Conservation (phyloP, 805 yeast genomes). For the Kockiozyma suomiensis region DNA sequence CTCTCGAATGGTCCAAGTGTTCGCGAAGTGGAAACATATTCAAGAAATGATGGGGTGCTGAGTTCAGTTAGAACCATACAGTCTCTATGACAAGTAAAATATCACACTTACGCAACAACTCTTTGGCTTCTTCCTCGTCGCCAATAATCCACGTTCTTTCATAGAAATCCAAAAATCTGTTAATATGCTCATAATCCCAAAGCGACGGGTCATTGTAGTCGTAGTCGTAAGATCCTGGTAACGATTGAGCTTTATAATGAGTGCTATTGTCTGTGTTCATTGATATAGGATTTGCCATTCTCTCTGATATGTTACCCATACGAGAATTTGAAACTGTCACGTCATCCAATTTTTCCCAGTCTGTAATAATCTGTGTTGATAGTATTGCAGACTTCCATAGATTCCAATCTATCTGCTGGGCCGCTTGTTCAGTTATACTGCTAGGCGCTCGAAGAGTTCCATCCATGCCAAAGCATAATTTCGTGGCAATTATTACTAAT, state of each 20-base stretch:
- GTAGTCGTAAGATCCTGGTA: conserved; percentile 1
- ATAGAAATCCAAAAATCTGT: conserved; percentile 24
- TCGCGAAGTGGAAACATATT: conserved; percentile 22
- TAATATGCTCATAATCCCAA: conserved; percentile 18
- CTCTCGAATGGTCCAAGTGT: neutral
- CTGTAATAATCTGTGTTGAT: conserved; percentile 5
- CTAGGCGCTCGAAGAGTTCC: conserved; percentile 11
- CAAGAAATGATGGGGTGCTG: conserved; percentile 18
- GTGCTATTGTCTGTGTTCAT: no score
- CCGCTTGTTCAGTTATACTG: conserved; percentile 22
- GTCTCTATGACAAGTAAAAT: neutral
- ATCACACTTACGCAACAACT: conserved; percentile 9
- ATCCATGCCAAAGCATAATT: conserved; percentile 34
- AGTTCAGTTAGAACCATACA: neutral
- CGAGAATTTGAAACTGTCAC: neutral
- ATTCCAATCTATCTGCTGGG: conserved; percentile 28
- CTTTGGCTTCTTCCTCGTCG: conserved; percentile 22
- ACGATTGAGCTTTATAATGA: neutral
- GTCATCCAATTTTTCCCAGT: conserved; percentile 12
- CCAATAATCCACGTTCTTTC: conserved; percentile 19
- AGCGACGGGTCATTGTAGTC: conserved; percentile 17
- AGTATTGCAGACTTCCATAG: conserved; percentile 18
- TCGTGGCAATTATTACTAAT: conserved; percentile 25
- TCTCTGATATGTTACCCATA: conserved; percentile 16
- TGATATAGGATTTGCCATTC: neutral